Base-by-base conservation (phyloP, 1,139 yeast genomes). In the Taphrina flavorubra region DNA sequence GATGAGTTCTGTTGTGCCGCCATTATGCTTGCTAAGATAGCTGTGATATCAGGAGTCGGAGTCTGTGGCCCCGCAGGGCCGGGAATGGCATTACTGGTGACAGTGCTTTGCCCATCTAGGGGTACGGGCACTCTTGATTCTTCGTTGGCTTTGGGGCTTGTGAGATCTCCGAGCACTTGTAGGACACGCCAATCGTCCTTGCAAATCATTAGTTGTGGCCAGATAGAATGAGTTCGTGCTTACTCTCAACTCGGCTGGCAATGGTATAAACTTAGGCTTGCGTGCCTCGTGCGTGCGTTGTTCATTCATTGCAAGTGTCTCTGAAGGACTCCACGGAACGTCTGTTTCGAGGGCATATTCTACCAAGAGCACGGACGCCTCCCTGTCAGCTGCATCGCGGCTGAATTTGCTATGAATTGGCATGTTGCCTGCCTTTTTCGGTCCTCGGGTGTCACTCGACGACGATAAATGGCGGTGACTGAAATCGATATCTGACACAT, bases 231-330 rank as follows among this genome's bases (percentile, higher is more conserved):
- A 25, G 31, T 25, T 25, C 31, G 31, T 25, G 13, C 57, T 60
- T 37, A 60, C 65, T 20, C 68, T 46, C 40, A 65, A 44, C 58
- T 65, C 68, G 20, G 57, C 51, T 10, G 68, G 68, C 44, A 65
- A 53, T 37, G 68, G 68, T 20, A 65, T 65, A 14, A 39, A 25
- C 16, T 31, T 57, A 10, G 63, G 68, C 36, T 42, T 42, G 13
- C 49, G 34, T 36, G 42, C 14, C 16, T 55, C 55, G 37, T 55
- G 14, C 34, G 51, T 34, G 36, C 36, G 37, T n/a, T 44, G 61
- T 42, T 56, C 62, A 11, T 8, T 44, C 20, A 39, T 34, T 8
- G 51, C 39, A 6, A 31, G 16, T 10, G 62, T 47, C 51, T 65
- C 68, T 20, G 63, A 20, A 11, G 68, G 63, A 49, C 62, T 55